Evolutionary conservation across 768 basidiomycete species (phyloP), one percentile per base, ranked within the genome.

Genomic region (Scleroderma bovista): DNA sequence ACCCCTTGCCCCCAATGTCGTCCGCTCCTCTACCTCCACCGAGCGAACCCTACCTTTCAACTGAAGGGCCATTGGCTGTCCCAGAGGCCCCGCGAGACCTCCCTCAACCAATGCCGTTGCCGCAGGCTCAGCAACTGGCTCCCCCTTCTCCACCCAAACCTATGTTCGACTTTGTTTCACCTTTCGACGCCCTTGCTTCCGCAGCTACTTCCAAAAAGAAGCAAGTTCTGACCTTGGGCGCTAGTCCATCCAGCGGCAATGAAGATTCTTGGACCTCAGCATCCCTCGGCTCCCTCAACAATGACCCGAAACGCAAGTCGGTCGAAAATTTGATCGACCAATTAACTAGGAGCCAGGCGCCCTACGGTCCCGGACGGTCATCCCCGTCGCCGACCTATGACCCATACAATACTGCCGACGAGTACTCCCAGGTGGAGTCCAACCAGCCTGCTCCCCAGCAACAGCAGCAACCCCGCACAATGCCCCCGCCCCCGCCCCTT

Each of bases 91-190:
- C 66, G 5, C 50, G 57, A 33, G 64, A 66, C n/a, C 54, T 56
- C 3, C 65, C 59, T 0, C 62, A 61, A 38, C 42, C 58, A 0
- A 23, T 56, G 15, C 48, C 62, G 17, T 61, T 58, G 45, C 57
- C 61, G 37, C 60, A 59, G 38, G 62, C 63, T 12, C 62, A 55
- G 44, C 75, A 75, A 44, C 78, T 73, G 50, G 71, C 78, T 3
- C 80, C 84, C 0, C 79, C 87, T 26, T 83, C 85, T 37, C 78
- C 84, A 20, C 84, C 82, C 58, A 84, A 86, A 65, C 86, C 87
- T 44, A 81, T 90, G 78, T 93, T 93, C 57, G 88, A 91, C 34
- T 92, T 88, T 53, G 76, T 85, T 44, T 89, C 88, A 44, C 84
- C 90, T 2, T 91, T 92, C 57, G 89, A 93, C 57, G 88, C 86